Evolutionary conservation across 306 rosid species (phyloP).

Genomic region (Purshia tridentata): DNA sequence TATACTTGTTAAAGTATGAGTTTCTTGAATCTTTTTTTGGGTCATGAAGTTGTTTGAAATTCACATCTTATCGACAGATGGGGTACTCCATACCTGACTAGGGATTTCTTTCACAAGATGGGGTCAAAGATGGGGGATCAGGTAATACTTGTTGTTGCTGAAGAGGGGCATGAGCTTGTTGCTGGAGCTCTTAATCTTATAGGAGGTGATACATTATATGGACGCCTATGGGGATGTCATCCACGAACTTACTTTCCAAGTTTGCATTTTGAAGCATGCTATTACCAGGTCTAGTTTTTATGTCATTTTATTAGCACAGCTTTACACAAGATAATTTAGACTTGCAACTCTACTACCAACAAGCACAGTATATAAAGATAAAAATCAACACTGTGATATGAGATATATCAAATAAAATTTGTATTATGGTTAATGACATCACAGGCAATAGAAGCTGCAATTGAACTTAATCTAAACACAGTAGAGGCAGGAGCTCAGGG

Average conservation of each 20-base stretch:
- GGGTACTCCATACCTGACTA: slow-evolving; percentile 89
- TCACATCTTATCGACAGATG: slow-evolving; percentile 56
- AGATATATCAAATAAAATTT: neutral
- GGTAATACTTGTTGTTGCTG: slow-evolving; percentile 78
- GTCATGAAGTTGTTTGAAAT: neutral
- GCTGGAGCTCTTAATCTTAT: slow-evolving; percentile 96
- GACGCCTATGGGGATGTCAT: slow-evolving; percentile 92
- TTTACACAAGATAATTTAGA: neutral
- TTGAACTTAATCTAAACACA: slow-evolving; percentile 71
- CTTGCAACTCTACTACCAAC: neutral
- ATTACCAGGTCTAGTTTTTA: slow-evolving; percentile 68
- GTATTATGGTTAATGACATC: slow-evolving; percentile 15
- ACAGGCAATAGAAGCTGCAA: slow-evolving; percentile 98
- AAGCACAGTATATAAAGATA: neutral
- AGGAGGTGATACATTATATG: slow-evolving; percentile 91
- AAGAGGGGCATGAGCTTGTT: slow-evolving; percentile 78
- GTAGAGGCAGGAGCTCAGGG: slow-evolving; percentile 99
- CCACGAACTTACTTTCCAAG: slow-evolving; percentile 74
- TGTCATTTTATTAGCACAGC: neutral
- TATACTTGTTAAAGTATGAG: slow-evolving; percentile 17
- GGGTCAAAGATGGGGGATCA: slow-evolving; percentile 90
- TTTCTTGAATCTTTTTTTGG: slow-evolving; percentile 11
- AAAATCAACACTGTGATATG: neutral
- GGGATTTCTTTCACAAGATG: slow-evolving; percentile 80
- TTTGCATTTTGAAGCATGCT: slow-evolving; percentile 96